Evolutionary conservation across 257 asterid genomes (phyloP), one percentile per base, ranked within the genome.

Genomic region (Eucommia ulmoides): DNA sequence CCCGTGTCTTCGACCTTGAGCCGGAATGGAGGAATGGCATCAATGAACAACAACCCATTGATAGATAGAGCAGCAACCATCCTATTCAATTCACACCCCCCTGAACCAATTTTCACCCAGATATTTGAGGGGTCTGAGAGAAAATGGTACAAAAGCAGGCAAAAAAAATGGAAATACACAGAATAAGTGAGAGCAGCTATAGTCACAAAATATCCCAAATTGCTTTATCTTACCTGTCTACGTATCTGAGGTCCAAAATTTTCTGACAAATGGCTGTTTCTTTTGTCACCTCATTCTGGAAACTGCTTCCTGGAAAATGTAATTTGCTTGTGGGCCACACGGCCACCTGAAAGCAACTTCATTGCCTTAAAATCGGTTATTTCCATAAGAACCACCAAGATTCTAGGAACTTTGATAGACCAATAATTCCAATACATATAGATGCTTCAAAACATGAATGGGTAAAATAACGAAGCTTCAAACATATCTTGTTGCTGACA

Each of bases 61-160:
- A 49, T 55, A 18, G 58, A 50, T n/a, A 56, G 45, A 38, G 76
- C 60, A 41, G 69, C 69, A 24, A 59, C 72, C 81, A 79, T 79
- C 57, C 53, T 23, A 16, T n/a, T n/a, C n/a, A n/a, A n/a, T n/a
- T n/a, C 7, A 21, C 3, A 5, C 7, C 1, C 0, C 15, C 1
- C 10, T 41, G 41, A 2, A 11, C 14, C 11, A 35, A 5, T 20
- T 26, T 19, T 64, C 33, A 51, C 41, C 50, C 12, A 35, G 19
- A 22, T 2, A 19, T 22, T 50, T 24, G 8, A 10, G n/a, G 29
- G 24, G 8, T 17, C n/a, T 24, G 7, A 23, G 23, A n/a, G 19
- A 15, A 22, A 49, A 49, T 21, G 17, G 17, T n/a, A 48, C 7
- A 47, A 3, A 10, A 11, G 33, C 22, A 49, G 12, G 2, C 7